Percentiles rank a stretch among this genome's conserved stretches.
These are phyloP conservation scores for Apophysomyces sp. DNA, from an alignment of 371 early-diverging fungal genomes.

Conservation along the genomic window DNA sequence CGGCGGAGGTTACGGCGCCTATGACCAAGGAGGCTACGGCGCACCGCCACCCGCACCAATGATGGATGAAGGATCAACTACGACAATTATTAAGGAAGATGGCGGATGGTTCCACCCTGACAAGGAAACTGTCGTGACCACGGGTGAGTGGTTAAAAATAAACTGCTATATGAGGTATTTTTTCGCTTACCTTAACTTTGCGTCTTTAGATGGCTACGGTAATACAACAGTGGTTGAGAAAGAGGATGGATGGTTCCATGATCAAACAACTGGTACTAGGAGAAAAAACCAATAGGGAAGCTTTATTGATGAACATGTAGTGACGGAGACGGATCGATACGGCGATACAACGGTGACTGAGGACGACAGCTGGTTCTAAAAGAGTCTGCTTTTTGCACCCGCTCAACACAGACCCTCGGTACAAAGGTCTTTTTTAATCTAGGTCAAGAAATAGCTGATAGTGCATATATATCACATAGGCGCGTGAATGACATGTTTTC, in stretches of 20 bases:
- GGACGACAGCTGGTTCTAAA: constrained; percentile 22
- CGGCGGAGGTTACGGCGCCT: background rate
- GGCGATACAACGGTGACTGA: constrained; percentile 33
- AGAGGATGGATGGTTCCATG: constrained; percentile 33
- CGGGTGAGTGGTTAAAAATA: constrained; percentile 14
- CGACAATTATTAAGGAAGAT: constrained; percentile 42
- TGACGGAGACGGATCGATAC: constrained; percentile 28
- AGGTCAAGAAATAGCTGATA: no score
- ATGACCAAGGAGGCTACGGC: constrained; percentile 8
- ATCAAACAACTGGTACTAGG: constrained; percentile 22
- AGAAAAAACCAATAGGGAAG: background rate
- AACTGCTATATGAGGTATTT: background rate
- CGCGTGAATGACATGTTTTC: no score
- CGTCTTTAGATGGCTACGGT: constrained; percentile 32
- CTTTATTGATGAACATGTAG: background rate
- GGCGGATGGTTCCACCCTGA: constrained; percentile 38
- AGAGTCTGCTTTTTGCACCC: background rate
- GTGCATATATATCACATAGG: no score
- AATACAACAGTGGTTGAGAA: constrained; percentile 24
- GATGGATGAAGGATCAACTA: constrained; percentile 14
- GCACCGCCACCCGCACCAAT: constrained; percentile 4
- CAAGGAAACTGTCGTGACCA: constrained; percentile 29
- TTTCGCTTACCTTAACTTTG: background rate
- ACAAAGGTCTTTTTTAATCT: no score
- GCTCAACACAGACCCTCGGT: no score